These are phyloP conservation scores for Fagopyrum esculentum DNA, from an alignment of 148 eudicot species.

Conservation along the genomic window DNA sequence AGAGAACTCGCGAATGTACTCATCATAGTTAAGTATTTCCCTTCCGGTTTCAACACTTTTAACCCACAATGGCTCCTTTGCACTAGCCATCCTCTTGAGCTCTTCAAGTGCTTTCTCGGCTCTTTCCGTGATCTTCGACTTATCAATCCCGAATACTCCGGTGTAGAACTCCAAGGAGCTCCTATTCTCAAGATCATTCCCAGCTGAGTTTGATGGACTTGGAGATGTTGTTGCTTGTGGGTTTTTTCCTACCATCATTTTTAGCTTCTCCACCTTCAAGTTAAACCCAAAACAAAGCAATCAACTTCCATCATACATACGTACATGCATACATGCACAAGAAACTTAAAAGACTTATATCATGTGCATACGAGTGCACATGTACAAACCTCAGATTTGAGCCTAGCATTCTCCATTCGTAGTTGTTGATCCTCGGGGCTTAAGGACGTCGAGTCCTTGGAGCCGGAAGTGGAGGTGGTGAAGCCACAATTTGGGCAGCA, in stretches of 20 bases:
- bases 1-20: conserved; percentile 27
- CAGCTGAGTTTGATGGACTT: conserved; percentile 46
- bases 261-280: conserved; percentile 69
- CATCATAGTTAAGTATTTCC: conserved; percentile 24
- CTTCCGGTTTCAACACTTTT: conserved; percentile 19
- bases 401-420: conserved; percentile 77
- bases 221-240: conserved; percentile 47
- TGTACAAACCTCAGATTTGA: conserved; percentile 68
- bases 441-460: conserved; percentile 1
- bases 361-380: background rate
- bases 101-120: conserved; percentile 45
- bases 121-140: conserved; percentile 48
- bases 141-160: conserved; percentile 63
- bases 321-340: background rate
- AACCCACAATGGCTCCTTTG: conserved; percentile 40
- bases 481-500: conserved; percentile 81
- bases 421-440: conserved; percentile 63
- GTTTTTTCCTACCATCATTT: conserved; percentile 40
- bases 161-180: conserved; percentile 62
- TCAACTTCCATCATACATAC: background rate
- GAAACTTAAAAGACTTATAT: background rate
- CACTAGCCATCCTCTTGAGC: conserved; percentile 23
- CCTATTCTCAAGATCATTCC: conserved; percentile 45
- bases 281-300: background rate
- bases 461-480: conserved; percentile 27